These are phyloP conservation scores for Aspergillus sclerotioniger DNA, from an alignment of 495 filamentous ascomycete genomes.

Conservation along the genomic window DNA sequence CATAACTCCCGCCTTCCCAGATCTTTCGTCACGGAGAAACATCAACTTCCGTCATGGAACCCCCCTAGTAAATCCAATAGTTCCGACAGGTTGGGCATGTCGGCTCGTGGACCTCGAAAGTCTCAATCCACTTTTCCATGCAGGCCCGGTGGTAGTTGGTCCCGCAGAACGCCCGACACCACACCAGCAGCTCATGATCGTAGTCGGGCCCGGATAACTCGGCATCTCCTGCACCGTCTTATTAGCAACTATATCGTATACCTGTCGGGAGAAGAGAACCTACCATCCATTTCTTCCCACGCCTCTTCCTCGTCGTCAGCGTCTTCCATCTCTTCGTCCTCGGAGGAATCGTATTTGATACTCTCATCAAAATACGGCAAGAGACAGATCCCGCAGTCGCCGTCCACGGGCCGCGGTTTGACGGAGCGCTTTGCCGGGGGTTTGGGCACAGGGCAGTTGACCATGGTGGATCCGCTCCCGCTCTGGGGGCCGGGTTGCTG, in stretches of 20 bases:
- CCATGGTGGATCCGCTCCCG: no score
- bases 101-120: not conserved
- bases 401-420: slow-evolving; percentile 1
- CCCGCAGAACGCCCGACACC: slow-evolving; percentile 13
- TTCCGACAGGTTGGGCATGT: slow-evolving; percentile 17
- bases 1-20: no score
- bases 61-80: slow-evolving; percentile 12
- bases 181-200: not conserved
- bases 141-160: slow-evolving; percentile 15
- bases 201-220: not conserved
- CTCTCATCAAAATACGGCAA: not conserved
- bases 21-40: no score
- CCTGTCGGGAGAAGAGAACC: not conserved
- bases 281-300: not conserved
- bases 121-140: slow-evolving; percentile 10
- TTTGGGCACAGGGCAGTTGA: no score
- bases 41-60: not conserved
- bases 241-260: no score
- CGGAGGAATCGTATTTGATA: not conserved
- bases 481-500: no score
- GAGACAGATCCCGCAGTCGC: slow-evolving; percentile 14
- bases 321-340: not conserved
- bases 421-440: not conserved
- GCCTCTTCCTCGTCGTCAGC: not conserved
- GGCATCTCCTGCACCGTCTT: no score